These are phyloP conservation scores for Penicillium digitatum DNA, from an alignment of 2,329 filamentous ascomycete species.

Conservation along the genomic window DNA sequence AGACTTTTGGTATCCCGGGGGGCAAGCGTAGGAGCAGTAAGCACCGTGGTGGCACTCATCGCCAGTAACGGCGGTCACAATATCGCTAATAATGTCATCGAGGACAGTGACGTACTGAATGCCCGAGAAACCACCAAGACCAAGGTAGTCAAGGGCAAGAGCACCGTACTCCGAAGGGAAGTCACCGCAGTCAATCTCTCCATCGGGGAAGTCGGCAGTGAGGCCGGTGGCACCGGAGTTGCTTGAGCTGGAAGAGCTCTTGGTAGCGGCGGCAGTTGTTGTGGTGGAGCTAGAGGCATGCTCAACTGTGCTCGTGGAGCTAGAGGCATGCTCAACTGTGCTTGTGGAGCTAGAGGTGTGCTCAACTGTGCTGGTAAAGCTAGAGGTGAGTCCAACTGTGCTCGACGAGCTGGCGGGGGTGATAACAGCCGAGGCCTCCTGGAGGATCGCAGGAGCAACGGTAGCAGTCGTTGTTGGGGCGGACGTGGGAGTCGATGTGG, in stretches of 20 bases:
- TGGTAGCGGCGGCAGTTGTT: conserved; percentile 16
- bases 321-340: conserved; percentile 18
- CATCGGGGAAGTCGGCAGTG: conserved; percentile 68
- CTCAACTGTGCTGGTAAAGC: conserved; percentile 17
- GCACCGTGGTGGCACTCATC: conserved; percentile 57
- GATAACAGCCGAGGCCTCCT: conserved; percentile 45
- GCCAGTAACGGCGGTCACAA: conserved; percentile 61
- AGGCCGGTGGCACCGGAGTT: conserved; percentile 51
- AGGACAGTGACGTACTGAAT: conserved; percentile 62
- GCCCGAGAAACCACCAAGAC: conserved; percentile 71
- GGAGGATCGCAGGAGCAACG: conserved; percentile 47
- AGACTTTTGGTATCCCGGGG: conserved; percentile 83
- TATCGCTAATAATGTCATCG: conserved; percentile 58
- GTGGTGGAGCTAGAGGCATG: conserved; percentile 21
- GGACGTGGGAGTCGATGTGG: conserved; percentile 21
- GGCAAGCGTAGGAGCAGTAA: conserved; percentile 92
- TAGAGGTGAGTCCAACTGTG: conserved; percentile 18
- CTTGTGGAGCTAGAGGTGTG: conserved; percentile 18
- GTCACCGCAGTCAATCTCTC: conserved; percentile 62
- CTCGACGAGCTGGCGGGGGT: conserved; percentile 29
- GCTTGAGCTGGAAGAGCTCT: conserved; percentile 23
- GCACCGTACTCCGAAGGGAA: conserved; percentile 84
- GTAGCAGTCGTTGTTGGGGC: conserved; percentile 28
- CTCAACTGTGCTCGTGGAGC: conserved; percentile 17
- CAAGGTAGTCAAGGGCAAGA: conserved; percentile 63